These are phyloP conservation scores for Graphium sp. DNA, from an alignment of 2,329 filamentous ascomycete species.

Conservation along the genomic window DNA sequence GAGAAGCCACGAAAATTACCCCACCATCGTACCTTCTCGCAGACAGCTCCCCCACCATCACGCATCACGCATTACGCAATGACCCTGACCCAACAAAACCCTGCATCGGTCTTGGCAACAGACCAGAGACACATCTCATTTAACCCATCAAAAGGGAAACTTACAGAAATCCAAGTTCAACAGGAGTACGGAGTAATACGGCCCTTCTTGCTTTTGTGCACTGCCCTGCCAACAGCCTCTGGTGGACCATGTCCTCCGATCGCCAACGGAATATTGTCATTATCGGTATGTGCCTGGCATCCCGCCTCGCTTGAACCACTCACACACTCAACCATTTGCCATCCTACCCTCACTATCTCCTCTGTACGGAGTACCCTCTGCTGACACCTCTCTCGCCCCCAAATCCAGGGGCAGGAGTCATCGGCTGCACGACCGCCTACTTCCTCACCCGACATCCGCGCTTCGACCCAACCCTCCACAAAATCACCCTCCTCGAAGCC, in stretches of 20 bases:
- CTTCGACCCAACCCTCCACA: slow-evolving; percentile 59
- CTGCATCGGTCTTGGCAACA: too few species aligned
- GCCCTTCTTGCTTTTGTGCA: too few species aligned
- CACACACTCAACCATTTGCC: background rate
- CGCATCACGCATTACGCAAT: too few species aligned
- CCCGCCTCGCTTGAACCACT: slow-evolving; percentile 1
- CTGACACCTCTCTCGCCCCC: slow-evolving; percentile 2
- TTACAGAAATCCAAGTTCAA: too few species aligned
- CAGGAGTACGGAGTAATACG: too few species aligned
- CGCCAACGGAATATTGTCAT: slow-evolving; percentile 29
- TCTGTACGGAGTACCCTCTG: slow-evolving; percentile 3
- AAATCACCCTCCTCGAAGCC: slow-evolving; percentile 76
- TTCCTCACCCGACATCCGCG: slow-evolving; percentile 74
- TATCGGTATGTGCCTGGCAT: slow-evolving; percentile 19
- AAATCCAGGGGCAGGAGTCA: slow-evolving; percentile 66
- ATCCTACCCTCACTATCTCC: background rate
- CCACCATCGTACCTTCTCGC: too few species aligned
- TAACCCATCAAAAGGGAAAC: too few species aligned
- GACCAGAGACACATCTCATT: too few species aligned
- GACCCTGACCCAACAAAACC: too few species aligned
- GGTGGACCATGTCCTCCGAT: slow-evolving; percentile 1
- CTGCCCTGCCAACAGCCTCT: background rate
- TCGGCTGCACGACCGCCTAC: slow-evolving; percentile 83
- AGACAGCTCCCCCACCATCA: too few species aligned
- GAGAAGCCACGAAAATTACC: too few species aligned